Evolutionary conservation across 2,329 filamentous ascomycete genomes (phyloP), one percentile per base, ranked within the genome.

Genomic region (Blastomyces emzantsi): DNA sequence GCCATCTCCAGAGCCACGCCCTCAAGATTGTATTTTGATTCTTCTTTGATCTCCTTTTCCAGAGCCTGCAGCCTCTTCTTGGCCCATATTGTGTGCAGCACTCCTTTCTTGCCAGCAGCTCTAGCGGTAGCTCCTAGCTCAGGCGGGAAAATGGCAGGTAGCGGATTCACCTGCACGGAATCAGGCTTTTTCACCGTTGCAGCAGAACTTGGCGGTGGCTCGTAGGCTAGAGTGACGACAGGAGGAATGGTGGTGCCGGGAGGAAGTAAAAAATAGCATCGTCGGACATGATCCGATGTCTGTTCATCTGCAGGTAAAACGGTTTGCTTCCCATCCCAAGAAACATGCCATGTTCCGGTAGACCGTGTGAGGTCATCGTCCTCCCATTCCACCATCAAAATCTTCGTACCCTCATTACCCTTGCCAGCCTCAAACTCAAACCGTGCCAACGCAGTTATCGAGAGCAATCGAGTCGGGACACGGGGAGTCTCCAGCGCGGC

Each of bases 321-420:
- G 0, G 86, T 86, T 36, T 82, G 85, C 74, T 94, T 95, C 55
- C 90, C 89, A 52, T 92, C 85, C 91, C 92, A 96, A 1, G 85
- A 88, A 25, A 96, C 87, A 64, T 89, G 84, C 91, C 91, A 96
- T 65, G 82, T 82, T 2, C 81, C 83, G 19, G 80, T 67, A 13
- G 76, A 75, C 61, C 78, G 75, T 2, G 77, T 81, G 52, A 78
- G 74, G 64, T 82, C 78, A 67, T 83, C 82, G 61, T 87, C 85
- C 73, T 90, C 86, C 92, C 92, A 96, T 75, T 96, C 91, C 49
- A 96, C 87, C 90, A 96, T 94, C 69, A 96, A 79, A 67, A 96
- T 87, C 79, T 96, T 96, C 66, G 90, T 95, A 51, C 91, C 91
- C 67, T 92, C 88, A 70, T 90, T 90, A 60, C 86, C 88, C 73